Percentiles rank a stretch among this genome's conserved stretches.
Evolutionary conservation across 192 early-diverging fungal species (phyloP).

Genomic region (Coemansia sp.): DNA sequence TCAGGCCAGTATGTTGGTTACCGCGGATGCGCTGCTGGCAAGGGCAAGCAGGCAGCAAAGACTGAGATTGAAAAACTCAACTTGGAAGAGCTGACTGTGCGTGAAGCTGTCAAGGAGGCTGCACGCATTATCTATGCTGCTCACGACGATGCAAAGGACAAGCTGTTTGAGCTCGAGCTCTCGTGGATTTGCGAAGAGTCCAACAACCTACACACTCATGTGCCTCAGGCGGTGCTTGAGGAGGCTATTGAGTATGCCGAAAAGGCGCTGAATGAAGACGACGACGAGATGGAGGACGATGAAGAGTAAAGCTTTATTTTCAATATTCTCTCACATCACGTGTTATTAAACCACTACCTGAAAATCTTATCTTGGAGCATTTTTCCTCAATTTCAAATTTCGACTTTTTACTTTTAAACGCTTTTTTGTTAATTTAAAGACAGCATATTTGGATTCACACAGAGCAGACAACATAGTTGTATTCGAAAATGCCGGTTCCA

Average conservation of each 20-base stretch:
- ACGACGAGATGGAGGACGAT: slow-evolving; percentile 46
- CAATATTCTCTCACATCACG: background rate
- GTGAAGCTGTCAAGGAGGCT: slow-evolving; percentile 90
- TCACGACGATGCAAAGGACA: slow-evolving; percentile 97
- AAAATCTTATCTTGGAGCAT: background rate
- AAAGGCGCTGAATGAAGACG: slow-evolving; percentile 43
- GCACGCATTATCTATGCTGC: slow-evolving; percentile 93
- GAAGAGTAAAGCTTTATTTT: slow-evolving; percentile 18
- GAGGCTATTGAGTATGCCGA: slow-evolving; percentile 68
- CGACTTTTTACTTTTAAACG: background rate
- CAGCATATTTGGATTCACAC: background rate
- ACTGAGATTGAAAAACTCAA: slow-evolving; percentile 99
- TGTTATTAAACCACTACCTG: background rate
- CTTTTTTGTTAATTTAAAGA: background rate
- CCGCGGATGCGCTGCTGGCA: slow-evolving; percentile 91
- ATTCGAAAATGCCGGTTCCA: slow-evolving; percentile 67
- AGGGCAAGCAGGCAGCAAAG: slow-evolving; percentile 95
- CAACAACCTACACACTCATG: slow-evolving; percentile 73
- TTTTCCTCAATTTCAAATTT: background rate
- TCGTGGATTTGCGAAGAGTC: slow-evolving; percentile 93
- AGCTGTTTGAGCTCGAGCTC: slow-evolving; percentile 97
- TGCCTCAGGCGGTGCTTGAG: slow-evolving; percentile 81
- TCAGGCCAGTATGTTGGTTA: slow-evolving; percentile 98
- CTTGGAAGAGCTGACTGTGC: slow-evolving; percentile 67
- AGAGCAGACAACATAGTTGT: background rate